Conservation (phyloP, 148 eudicot genomes). For the Rhododendron ferrugineum region DNA sequence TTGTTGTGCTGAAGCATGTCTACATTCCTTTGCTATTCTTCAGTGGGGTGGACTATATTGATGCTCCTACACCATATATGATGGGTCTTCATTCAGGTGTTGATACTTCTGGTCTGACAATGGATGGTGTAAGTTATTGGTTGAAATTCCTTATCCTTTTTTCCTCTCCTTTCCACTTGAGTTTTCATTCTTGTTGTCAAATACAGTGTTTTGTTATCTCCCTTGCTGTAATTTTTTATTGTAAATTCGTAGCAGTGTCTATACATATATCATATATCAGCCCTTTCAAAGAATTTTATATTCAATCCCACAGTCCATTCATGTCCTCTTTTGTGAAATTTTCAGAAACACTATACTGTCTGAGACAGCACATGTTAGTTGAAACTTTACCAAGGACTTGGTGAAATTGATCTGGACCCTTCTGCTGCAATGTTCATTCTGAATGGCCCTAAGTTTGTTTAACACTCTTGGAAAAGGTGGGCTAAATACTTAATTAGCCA, state of each 20-base stretch:
- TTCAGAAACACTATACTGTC: not conserved
- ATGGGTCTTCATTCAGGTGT: constrained; percentile 99
- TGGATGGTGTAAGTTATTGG: constrained; percentile 88
- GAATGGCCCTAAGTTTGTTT: not conserved
- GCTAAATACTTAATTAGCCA: not conserved
- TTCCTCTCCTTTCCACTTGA: not conserved
- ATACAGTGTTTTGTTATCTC: not conserved
- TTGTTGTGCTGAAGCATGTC: constrained; percentile 88
- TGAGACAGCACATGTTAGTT: not conserved
- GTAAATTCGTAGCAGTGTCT: constrained; percentile 10
- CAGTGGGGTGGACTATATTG: constrained; percentile 99
- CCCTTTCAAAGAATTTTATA: not conserved
- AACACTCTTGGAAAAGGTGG: not conserved
- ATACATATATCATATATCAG: not conserved
- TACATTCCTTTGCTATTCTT: constrained; percentile 99
- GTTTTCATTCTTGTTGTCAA: not conserved
- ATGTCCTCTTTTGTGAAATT: not conserved
- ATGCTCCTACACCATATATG: constrained; percentile 99
- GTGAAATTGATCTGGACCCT: not conserved
- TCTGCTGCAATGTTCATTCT: not conserved
- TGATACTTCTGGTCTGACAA: constrained; percentile 79
- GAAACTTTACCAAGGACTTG: not conserved
- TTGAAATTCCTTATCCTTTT: constrained; percentile 2
- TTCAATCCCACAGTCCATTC: not conserved
- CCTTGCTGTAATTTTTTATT: not conserved